These are phyloP conservation scores for Salix caprea DNA, from an alignment of 345 rosid genomes.

Conservation along the genomic window DNA sequence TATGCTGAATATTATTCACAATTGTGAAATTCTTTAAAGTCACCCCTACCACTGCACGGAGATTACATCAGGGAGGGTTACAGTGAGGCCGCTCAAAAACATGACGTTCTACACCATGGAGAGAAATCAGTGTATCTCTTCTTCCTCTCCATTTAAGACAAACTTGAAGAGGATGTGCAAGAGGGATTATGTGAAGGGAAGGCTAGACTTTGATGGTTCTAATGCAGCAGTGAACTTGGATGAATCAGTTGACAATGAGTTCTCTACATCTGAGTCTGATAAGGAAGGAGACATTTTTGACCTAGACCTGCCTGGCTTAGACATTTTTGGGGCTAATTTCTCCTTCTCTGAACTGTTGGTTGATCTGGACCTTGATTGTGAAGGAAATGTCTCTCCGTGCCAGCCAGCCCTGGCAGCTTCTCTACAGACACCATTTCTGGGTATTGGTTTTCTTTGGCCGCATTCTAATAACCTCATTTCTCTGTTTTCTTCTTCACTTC, in stretches of 20 bases:
- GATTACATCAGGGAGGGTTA: constrained; percentile 58
- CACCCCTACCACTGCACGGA: constrained; percentile 65
- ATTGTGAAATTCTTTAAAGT: not conserved
- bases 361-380: constrained; percentile 62
- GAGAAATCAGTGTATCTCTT: constrained; percentile 65
- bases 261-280: constrained; percentile 57
- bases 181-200: constrained; percentile 76
- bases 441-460: constrained; percentile 17
- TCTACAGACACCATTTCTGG: constrained; percentile 18
- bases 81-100: constrained; percentile 67
- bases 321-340: constrained; percentile 55
- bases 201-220: constrained; percentile 77
- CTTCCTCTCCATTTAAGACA: constrained; percentile 66
- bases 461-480: not conserved
- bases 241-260: constrained; percentile 27
- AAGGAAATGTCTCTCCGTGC: constrained; percentile 37
- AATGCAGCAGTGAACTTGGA: constrained; percentile 36
- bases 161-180: constrained; percentile 39
- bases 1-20: too few relatives aligned
- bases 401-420: constrained; percentile 23
- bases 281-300: constrained; percentile 52
- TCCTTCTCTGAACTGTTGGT: constrained; percentile 60
- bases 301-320: constrained; percentile 62
- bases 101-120: constrained; percentile 58
- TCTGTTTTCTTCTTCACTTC: not conserved